A percentile compares a stretch with the other conserved stretches of the same genome.
These are phyloP conservation scores for Crataegus laevigata DNA, from an alignment of 306 rosid species.

Conservation along the genomic window DNA sequence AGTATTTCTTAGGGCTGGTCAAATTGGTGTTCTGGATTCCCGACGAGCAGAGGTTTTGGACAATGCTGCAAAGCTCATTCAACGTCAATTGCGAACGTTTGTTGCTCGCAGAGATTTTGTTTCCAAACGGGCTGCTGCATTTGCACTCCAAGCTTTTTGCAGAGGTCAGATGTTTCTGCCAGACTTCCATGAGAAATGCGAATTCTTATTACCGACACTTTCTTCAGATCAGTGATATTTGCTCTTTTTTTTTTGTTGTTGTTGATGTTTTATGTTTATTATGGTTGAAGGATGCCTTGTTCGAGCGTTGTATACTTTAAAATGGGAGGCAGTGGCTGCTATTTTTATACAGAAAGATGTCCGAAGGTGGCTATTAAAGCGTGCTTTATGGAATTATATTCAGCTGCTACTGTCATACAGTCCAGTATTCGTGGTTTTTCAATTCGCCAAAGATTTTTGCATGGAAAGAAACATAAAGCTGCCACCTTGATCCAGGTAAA, in stretches of 20 bases:
- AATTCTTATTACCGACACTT: not conserved
- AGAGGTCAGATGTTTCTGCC: constrained; percentile 46
- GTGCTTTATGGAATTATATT: constrained; percentile 39
- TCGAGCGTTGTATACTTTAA: constrained; percentile 50
- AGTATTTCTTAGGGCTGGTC: constrained; percentile 95
- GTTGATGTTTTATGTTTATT: constrained; percentile 14
- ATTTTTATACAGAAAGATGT: constrained; percentile 50
- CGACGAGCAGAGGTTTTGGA: constrained; percentile 84
- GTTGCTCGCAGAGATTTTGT: constrained; percentile 61
- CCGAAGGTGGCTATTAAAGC: constrained; percentile 53
- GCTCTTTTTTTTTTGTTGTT: not conserved
- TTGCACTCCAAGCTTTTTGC: constrained; percentile 74
- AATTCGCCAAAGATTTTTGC: constrained; percentile 53
- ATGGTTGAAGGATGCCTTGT: constrained; percentile 58
- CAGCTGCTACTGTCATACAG: constrained; percentile 54
- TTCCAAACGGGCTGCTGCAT: constrained; percentile 46
- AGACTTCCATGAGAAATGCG: not conserved
- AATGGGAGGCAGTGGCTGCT: constrained; percentile 65
- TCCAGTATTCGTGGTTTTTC: constrained; percentile 61
- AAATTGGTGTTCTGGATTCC: constrained; percentile 87
- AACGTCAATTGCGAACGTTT: constrained; percentile 56
- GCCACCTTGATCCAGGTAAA: constrained; percentile 78
- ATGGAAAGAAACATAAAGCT: constrained; percentile 63
- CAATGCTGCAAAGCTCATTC: constrained; percentile 72
- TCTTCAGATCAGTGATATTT: not conserved